phyloP scores from a whole-genome alignment of 371 early-diverging fungal species.

The Quaeritorhiza haematococci region DNA sequence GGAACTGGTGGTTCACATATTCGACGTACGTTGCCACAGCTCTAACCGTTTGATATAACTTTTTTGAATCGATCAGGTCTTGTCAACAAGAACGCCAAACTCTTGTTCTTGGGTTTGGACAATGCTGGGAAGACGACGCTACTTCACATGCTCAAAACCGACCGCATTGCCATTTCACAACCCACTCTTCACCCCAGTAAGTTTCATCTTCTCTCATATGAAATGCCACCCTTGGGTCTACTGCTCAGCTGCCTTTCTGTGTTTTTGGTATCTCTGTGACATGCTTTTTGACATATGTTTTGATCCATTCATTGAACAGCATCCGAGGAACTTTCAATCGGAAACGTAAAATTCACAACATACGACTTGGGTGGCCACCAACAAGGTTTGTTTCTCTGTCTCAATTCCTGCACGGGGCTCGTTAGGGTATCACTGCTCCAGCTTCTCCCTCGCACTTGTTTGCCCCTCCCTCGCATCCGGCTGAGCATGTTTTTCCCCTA shows the following conservation, averaged over 20 bases:
- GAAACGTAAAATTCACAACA: slow-evolving; percentile 93
- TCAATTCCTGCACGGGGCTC: background rate
- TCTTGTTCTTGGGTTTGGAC: slow-evolving; percentile 98
- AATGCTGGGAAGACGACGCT: slow-evolving; percentile 99
- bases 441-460: background rate
- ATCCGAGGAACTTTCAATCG: slow-evolving; percentile 93
- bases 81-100: slow-evolving; percentile 96
- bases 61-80: too few relatives aligned
- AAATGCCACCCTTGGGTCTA: background rate
- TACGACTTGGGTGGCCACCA: slow-evolving; percentile 96
- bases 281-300: background rate
- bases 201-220: slow-evolving; percentile 25
- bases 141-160: slow-evolving; percentile 98
- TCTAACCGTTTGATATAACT: too few relatives aligned
- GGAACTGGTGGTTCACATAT: too few relatives aligned
- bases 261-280: background rate
- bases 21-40: too few relatives aligned
- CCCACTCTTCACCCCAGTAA: slow-evolving; percentile 98
- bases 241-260: slow-evolving; percentile 4
- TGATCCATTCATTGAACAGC: slow-evolving; percentile 36
- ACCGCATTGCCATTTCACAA: slow-evolving; percentile 90
- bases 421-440: too few relatives aligned
- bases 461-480: background rate
- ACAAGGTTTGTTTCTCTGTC: slow-evolving; percentile 61
- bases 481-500: background rate